phyloP scores from a whole-genome alignment of 78 protist genomes.

The Pigoraptor vietnamica region DNA sequence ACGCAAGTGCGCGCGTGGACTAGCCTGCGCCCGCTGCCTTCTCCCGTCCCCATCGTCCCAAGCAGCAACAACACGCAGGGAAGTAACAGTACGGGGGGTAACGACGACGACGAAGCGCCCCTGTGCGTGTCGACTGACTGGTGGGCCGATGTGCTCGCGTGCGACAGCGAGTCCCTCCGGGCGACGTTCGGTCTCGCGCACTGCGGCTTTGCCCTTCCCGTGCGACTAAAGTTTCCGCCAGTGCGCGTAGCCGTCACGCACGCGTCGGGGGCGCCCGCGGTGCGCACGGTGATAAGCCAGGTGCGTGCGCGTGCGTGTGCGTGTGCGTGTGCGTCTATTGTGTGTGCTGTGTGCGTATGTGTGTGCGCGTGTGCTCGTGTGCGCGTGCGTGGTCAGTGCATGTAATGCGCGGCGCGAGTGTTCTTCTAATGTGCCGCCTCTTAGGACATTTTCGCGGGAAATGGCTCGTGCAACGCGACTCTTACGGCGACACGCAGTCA shows the following conservation, averaged over 20 bases:
- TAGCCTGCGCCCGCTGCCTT: neutral
- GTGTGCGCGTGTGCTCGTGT: neutral
- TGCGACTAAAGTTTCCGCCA: neutral
- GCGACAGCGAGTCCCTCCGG: neutral
- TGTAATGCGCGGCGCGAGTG: neutral
- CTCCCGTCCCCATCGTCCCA: neutral
- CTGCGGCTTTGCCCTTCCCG: neutral
- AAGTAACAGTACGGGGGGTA: no score
- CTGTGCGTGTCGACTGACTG: neutral
- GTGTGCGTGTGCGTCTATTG: neutral
- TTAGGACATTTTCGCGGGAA: neutral
- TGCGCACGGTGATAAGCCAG: neutral
- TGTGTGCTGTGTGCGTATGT: neutral
- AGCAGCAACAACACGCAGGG: no score
- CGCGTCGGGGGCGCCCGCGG: neutral
- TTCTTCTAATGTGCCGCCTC: neutral
- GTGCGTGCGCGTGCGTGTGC: neutral
- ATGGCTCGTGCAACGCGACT: neutral
- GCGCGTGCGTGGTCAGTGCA: neutral
- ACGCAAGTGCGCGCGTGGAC: neutral
- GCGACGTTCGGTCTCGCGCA: neutral
- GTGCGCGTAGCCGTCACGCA: neutral
- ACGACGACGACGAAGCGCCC: no score
- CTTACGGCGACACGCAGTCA: neutral
- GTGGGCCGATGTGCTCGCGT: neutral